A percentile compares a stretch with the other conserved stretches of the same genome.
Evolutionary conservation across 768 basidiomycete species (phyloP).

Genomic region (Paxillus ammoniavirescens): DNA sequence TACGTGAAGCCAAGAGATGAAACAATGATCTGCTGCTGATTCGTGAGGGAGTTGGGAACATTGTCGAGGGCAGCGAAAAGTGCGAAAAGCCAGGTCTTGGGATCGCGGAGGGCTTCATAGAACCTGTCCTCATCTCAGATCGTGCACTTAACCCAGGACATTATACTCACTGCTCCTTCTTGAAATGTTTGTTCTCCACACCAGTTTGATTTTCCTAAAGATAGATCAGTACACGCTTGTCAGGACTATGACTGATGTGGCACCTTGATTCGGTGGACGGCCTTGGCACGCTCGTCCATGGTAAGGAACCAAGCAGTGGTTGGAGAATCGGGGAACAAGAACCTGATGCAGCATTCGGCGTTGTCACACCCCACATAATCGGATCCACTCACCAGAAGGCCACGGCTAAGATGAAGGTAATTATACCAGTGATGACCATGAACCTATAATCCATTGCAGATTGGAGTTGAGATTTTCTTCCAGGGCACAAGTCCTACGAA

Average conservation of each 20-base stretch:
- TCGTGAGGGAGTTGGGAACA: constrained; percentile 65
- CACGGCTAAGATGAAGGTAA: constrained; percentile 53
- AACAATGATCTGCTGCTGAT: constrained; percentile 65
- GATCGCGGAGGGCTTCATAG: constrained; percentile 64
- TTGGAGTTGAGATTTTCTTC: too few species aligned
- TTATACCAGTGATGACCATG: constrained; percentile 65
- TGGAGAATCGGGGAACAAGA: constrained; percentile 74
- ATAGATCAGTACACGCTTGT: not conserved
- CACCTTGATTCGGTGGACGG: constrained; percentile 65
- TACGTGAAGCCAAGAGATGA: constrained; percentile 62
- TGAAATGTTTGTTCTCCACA: constrained; percentile 79
- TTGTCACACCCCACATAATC: not conserved
- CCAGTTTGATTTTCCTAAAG: constrained; percentile 72
- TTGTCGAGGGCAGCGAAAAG: constrained; percentile 61
- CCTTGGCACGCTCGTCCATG: constrained; percentile 56
- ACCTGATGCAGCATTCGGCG: constrained; percentile 35
- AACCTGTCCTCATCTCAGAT: constrained; percentile 39
- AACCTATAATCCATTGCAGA: constrained; percentile 38
- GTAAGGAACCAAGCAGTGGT: constrained; percentile 76
- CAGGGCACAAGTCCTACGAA: constrained; percentile 14
- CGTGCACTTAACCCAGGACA: not conserved
- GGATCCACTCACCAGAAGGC: constrained; percentile 47
- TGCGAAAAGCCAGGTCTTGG: constrained; percentile 78
- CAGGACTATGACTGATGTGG: not conserved
- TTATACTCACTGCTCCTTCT: constrained; percentile 66